Percentiles rank a stretch among this genome's conserved stretches.
Conservation (phyloP, 768 basidiomycete genomes). For the Amanita rimosa region DNA sequence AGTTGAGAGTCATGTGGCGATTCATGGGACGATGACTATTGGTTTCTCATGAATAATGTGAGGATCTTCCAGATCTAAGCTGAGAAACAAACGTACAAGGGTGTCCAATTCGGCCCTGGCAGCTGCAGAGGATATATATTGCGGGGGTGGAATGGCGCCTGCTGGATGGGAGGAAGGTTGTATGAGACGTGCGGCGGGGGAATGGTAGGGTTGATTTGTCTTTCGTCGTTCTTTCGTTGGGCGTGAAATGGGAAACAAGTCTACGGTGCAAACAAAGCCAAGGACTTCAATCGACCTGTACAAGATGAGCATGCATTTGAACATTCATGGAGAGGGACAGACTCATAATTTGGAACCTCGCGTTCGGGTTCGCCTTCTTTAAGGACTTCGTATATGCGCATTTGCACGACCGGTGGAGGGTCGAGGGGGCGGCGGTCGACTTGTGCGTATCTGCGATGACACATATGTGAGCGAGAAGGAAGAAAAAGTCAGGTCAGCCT, state of each 20-base stretch:
- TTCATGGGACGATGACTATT: not conserved
- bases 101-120: not conserved
- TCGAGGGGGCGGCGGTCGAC: conserved; percentile 57
- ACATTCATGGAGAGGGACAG: conserved; percentile 10
- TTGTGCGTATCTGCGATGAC: conserved; percentile 35
- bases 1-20: not conserved
- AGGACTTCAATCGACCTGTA: conserved; percentile 47
- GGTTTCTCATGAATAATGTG: conserved; percentile 4
- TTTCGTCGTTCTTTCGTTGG: conserved; percentile 7
- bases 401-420: conserved; percentile 50
- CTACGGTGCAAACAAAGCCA: conserved; percentile 68
- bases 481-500: conserved; percentile 9
- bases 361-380: conserved; percentile 26
- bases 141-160: conserved; percentile 1
- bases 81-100: conserved; percentile 1
- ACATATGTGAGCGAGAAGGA: not conserved
- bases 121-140: conserved; percentile 1
- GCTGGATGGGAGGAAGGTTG: conserved; percentile 1
- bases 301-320: conserved; percentile 9
- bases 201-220: conserved; percentile 2
- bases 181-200: conserved; percentile 8
- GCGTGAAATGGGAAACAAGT: conserved; percentile 53
- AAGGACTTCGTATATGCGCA: conserved; percentile 36
- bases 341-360: conserved; percentile 40
- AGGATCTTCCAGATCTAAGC: not conserved